These are phyloP conservation scores for Hymenoscyphus occultus DNA, from an alignment of 2,329 filamentous ascomycete genomes.

Conservation along the genomic window DNA sequence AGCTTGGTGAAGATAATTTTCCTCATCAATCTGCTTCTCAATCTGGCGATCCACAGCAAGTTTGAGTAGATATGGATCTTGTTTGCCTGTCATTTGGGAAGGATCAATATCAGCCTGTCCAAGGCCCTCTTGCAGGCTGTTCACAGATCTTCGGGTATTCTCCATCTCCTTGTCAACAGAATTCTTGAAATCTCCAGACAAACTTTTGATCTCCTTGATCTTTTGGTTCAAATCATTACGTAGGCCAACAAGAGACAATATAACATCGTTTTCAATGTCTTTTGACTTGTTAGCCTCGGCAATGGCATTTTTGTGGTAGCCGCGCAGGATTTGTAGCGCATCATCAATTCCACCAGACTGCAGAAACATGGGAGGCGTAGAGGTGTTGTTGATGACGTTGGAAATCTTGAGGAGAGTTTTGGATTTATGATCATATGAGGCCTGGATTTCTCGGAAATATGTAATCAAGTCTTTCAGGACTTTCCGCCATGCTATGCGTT, in stretches of 20 bases:
- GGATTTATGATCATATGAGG: constrained; percentile 79
- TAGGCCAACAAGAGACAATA: constrained; percentile 79
- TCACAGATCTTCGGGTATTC: constrained; percentile 72
- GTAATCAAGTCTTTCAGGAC: constrained; percentile 89
- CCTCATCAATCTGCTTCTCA: constrained; percentile 90
- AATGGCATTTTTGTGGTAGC: constrained; percentile 78
- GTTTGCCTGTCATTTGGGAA: constrained; percentile 73
- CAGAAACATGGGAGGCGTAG: constrained; percentile 73
- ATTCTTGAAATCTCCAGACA: constrained; percentile 96
- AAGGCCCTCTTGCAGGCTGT: constrained; percentile 76
- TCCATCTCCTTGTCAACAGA: constrained; percentile 95
- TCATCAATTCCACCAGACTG: constrained; percentile 82
- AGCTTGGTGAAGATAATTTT: constrained; percentile 95
- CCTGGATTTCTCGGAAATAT: constrained; percentile 90
- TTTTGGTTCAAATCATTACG: constrained; percentile 89
- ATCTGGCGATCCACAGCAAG: constrained; percentile 85
- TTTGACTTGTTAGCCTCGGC: constrained; percentile 81
- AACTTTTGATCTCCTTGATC: constrained; percentile 95
- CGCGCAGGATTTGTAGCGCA: constrained; percentile 74
- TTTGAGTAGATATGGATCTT: constrained; percentile 86
- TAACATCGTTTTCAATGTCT: constrained; percentile 89
- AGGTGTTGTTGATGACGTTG: constrained; percentile 78
- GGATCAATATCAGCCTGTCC: constrained; percentile 77
- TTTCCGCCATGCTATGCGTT: constrained; percentile 77
- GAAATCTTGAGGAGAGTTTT: constrained; percentile 81